phyloP scores from a whole-genome alignment of 2,329 filamentous ascomycete species.

The Didymella arachidicola region DNA sequence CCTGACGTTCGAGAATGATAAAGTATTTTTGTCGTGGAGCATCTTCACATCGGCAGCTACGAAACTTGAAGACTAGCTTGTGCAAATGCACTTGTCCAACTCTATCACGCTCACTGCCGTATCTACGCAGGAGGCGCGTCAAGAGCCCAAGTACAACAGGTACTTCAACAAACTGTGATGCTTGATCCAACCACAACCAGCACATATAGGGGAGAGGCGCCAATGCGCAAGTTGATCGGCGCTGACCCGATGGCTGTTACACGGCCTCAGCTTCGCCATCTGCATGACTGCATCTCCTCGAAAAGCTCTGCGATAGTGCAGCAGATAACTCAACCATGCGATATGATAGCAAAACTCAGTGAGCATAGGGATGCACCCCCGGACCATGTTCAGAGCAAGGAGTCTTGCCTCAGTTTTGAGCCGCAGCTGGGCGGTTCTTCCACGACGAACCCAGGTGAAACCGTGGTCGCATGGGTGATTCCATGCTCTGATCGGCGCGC shows the following conservation, averaged over 20 bases:
- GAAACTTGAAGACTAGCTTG: conserved; percentile 3
- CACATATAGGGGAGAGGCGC: conserved; percentile 25
- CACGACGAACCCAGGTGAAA: conserved; percentile 13
- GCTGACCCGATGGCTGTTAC: neutral
- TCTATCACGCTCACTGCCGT: conserved; percentile 19
- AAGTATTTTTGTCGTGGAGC: conserved; percentile 26
- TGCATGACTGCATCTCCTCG: conserved; percentile 4
- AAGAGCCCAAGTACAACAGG: conserved; percentile 19
- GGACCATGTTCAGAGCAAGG: neutral
- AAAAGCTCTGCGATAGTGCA: conserved; percentile 2
- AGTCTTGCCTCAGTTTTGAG: conserved; percentile 9
- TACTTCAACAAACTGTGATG: conserved; percentile 19
- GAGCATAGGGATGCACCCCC: conserved; percentile 6
- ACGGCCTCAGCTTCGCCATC: neutral
- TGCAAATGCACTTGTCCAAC: conserved; percentile 18
- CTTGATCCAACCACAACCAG: conserved; percentile 24
- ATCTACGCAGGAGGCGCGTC: conserved; percentile 25
- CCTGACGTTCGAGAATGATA: conserved; percentile 27
- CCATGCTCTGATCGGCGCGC: conserved; percentile 16
- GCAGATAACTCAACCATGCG: neutral
- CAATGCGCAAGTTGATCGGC: conserved; percentile 18
- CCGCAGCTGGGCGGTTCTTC: conserved; percentile 10
- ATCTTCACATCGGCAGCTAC: conserved; percentile 13
- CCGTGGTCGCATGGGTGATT: conserved; percentile 8
- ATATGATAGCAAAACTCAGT: neutral